Evolutionary conservation across 2,329 filamentous ascomycete species (phyloP), one percentile per base, ranked within the genome.

Genomic region (Cladosporium sp.): DNA sequence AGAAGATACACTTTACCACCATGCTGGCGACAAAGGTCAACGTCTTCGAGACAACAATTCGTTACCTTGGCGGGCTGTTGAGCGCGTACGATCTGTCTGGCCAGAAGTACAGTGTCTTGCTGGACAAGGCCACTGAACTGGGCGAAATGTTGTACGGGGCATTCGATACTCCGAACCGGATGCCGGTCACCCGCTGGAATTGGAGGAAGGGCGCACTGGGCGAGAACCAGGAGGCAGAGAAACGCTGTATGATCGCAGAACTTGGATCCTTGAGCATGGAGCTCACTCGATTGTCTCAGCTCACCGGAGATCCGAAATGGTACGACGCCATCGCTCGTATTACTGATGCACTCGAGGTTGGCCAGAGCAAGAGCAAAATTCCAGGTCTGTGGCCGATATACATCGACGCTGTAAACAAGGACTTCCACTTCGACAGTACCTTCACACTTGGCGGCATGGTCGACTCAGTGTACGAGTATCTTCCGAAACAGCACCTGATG

Each of bases 41-140:
- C 68, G 79, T 90, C 0, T 91, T 91, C 67, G 89, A 91, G 76
- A 90, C 88, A 0, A 90, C 84, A 12, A 91, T 91, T 66, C 84
- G 89, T 50, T 91, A 91, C 72, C 82, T 91, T 0, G 89, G 89
- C 16, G 89, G 89, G 1, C 82, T 91, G 64, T 72, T 91, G 64
- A 85, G 86, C n/a, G 89, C 89, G 0, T 90, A 90, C 72, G 89
- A 91, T 72, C 75, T 91, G 26, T 90, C 87, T 70, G 82, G 81
- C 64, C 67, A 72, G 46, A 78, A 83, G 66, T 80, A 81, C 67
- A 78, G 83, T 29, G 79, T 80, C n/a, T 75, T 91, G 62, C 78
- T 91, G 46, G 78, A 78, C 49, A 90, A 91, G 74, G 87, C 88
- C 1, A 79, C 81, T 1, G 86, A 90, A 76, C 80, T 91, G 12